A percentile compares a stretch with the other conserved stretches of the same genome.
phyloP scores from a whole-genome alignment of 805 yeast species.

The Candida namnaoensis region DNA sequence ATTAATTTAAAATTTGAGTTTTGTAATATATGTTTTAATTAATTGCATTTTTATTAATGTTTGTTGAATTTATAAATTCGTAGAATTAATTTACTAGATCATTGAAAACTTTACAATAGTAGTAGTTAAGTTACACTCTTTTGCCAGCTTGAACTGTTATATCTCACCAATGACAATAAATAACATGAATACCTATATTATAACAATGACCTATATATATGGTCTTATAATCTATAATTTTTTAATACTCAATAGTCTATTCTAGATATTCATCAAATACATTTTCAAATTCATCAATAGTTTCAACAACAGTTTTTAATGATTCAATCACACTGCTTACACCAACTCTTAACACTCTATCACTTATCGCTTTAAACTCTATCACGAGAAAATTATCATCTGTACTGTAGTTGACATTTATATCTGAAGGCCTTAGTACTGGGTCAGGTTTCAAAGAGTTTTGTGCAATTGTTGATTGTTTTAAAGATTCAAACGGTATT shows the following conservation, averaged over 20 bases:
- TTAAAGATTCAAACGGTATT: slow-evolving; percentile 53
- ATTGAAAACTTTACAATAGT: no score
- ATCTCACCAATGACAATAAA: no score
- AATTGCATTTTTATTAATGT: no score
- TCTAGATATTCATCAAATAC: neutral
- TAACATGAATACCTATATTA: no score
- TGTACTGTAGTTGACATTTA: slow-evolving; percentile 36
- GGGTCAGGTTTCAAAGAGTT: slow-evolving; percentile 72
- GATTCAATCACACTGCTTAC: slow-evolving; percentile 75
- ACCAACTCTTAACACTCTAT: slow-evolving; percentile 74
- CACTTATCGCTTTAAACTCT: slow-evolving; percentile 53
- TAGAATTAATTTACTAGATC: no score
- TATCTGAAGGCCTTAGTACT: slow-evolving; percentile 61
- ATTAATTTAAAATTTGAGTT: no score
- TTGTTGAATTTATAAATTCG: no score
- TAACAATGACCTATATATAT: neutral
- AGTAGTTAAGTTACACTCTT: no score
- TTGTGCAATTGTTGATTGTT: slow-evolving; percentile 58
- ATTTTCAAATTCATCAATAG: slow-evolving; percentile 59
- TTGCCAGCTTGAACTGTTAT: no score
- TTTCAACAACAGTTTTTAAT: slow-evolving; percentile 68
- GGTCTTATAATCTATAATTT: no score
- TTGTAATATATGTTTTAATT: no score
- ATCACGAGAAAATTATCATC: slow-evolving; percentile 31
- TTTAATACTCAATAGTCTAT: neutral